These are phyloP conservation scores for Aspergillus quadrilineatus DNA, from an alignment of 2,329 filamentous ascomycete species.

Conservation along the genomic window DNA sequence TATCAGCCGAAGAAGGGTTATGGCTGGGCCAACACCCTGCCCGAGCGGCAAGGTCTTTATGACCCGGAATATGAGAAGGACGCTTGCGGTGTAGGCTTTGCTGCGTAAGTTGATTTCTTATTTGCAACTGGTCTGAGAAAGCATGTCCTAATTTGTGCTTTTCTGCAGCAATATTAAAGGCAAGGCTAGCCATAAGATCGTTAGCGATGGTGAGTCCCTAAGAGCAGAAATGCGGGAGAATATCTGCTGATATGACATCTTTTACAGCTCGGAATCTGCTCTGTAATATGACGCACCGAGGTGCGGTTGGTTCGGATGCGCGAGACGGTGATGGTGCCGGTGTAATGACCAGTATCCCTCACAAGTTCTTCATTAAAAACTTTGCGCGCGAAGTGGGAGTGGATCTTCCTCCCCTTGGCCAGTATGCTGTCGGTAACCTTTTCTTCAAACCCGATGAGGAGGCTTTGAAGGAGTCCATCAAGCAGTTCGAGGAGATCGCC, in stretches of 20 bases:
- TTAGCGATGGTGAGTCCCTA: slow-evolving; percentile 79
- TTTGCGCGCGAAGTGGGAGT: slow-evolving; percentile 89
- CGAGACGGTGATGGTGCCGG: slow-evolving; percentile 97
- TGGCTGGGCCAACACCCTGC: slow-evolving; percentile 93
- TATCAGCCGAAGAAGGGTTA: slow-evolving; percentile 63
- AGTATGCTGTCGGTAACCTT: slow-evolving; percentile 95
- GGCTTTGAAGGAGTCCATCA: slow-evolving; percentile 83
- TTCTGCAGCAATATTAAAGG: slow-evolving; percentile 85
- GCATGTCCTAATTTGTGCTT: slow-evolving; percentile 9
- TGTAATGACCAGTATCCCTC: slow-evolving; percentile 98
- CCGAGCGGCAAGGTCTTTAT: slow-evolving; percentile 97
- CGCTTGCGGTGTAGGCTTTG: slow-evolving; percentile 98
- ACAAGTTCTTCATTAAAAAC: slow-evolving; percentile 98
- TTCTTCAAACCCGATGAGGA: slow-evolving; percentile 98
- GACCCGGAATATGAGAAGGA: slow-evolving; percentile 96
- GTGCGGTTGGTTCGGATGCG: slow-evolving; percentile 95
- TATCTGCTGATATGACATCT: slow-evolving; percentile 32
- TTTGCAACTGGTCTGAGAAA: not conserved
- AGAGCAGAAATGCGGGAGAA: not conserved
- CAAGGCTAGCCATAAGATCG: slow-evolving; percentile 94
- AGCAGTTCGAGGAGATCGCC: slow-evolving; percentile 91
- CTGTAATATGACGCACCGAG: slow-evolving; percentile 99
- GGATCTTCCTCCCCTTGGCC: slow-evolving; percentile 80
- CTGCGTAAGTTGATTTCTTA: slow-evolving; percentile 66
- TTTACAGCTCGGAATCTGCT: slow-evolving; percentile 78